Evolutionary conservation across 768 basidiomycete species (phyloP).

Genomic region (Auricularia sp.): DNA sequence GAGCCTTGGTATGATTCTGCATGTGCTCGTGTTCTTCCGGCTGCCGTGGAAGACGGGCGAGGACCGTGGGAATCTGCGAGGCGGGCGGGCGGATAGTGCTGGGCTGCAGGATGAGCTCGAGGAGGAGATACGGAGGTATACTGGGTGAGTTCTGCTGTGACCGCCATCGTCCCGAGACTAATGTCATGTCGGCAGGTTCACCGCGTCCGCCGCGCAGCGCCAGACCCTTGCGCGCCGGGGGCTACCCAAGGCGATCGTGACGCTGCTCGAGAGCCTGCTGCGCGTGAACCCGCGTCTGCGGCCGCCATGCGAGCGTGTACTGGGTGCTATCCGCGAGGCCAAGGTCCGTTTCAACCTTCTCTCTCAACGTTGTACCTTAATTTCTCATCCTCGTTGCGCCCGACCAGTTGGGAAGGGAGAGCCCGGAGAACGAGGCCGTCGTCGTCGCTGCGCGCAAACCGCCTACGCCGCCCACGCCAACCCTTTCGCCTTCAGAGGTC

Average conservation of each 20-base stretch:
- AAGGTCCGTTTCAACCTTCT: constrained; percentile 38
- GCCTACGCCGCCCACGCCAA: no score
- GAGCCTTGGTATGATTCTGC: constrained; percentile 92
- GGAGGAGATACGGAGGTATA: constrained; percentile 61
- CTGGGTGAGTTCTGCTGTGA: constrained; percentile 41
- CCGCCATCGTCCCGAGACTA: constrained; percentile 1
- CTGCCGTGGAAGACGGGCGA: background rate
- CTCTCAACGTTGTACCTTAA: background rate
- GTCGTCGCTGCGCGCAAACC: no score
- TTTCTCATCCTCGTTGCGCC: background rate
- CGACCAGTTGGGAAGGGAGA: no score
- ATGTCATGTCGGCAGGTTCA: constrained; percentile 31
- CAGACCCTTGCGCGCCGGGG: constrained; percentile 59
- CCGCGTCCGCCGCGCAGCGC: constrained; percentile 39
- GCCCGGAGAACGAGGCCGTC: no score
- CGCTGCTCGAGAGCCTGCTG: constrained; percentile 64
- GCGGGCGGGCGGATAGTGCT: constrained; percentile 43
- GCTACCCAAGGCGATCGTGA: constrained; percentile 58
- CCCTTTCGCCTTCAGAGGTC: no score
- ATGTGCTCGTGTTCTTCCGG: constrained; percentile 86
- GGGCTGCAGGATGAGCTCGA: constrained; percentile 65
- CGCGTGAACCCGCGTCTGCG: constrained; percentile 49
- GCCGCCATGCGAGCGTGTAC: constrained; percentile 64
- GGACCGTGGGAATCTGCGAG: constrained; percentile 25
- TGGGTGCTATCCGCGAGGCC: constrained; percentile 58